Evolutionary conservation across 495 filamentous ascomycete genomes (phyloP).

Genomic region (Xylaria curta): DNA sequence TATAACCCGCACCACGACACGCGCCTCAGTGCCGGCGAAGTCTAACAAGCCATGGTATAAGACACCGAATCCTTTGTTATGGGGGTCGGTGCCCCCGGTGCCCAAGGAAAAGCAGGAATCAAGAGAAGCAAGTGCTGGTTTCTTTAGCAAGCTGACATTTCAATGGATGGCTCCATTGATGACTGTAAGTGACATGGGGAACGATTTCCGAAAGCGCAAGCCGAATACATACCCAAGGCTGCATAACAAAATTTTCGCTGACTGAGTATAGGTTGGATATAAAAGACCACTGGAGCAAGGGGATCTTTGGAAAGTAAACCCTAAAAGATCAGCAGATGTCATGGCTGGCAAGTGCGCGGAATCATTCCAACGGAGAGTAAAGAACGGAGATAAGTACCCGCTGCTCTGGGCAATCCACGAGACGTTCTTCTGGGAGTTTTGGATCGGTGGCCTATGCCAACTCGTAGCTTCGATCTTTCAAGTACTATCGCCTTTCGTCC

Average conservation of each 20-base stretch:
- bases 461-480: slow-evolving; percentile 72
- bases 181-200: slow-evolving; percentile 53
- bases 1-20: slow-evolving; percentile 39
- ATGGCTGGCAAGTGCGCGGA: slow-evolving; percentile 67
- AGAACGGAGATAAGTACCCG: slow-evolving; percentile 73
- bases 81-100: slow-evolving; percentile 63
- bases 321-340: slow-evolving; percentile 71
- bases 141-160: slow-evolving; percentile 67
- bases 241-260: slow-evolving; percentile 2
- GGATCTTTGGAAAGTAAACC: slow-evolving; percentile 90
- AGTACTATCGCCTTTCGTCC: slow-evolving; percentile 75
- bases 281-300: slow-evolving; percentile 80
- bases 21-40: slow-evolving; percentile 31
- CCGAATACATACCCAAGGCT: neutral
- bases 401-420: slow-evolving; percentile 85
- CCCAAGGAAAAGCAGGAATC: slow-evolving; percentile 61
- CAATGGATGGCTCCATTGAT: slow-evolving; percentile 75
- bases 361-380: slow-evolving; percentile 70
- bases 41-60: slow-evolving; percentile 65
- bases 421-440: slow-evolving; percentile 84
- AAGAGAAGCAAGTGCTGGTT: slow-evolving; percentile 64
- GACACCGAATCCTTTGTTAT: slow-evolving; percentile 67
- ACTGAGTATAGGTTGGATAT: slow-evolving; percentile 68
- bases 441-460: slow-evolving; percentile 78
- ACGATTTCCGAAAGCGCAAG: neutral